Conservation (phyloP, 768 basidiomycete species). For the Trametes cinnabarina region DNA sequence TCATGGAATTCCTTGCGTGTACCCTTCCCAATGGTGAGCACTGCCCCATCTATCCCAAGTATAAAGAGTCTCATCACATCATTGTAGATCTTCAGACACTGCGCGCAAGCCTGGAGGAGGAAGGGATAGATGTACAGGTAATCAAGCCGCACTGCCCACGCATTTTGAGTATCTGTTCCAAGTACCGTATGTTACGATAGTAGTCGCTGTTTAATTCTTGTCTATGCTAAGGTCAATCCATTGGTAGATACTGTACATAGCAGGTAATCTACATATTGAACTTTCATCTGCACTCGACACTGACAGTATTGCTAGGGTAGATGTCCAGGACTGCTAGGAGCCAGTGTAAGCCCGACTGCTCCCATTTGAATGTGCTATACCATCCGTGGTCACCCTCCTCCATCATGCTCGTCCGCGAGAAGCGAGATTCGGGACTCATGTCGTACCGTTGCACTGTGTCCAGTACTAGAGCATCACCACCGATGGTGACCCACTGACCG, state of each 20-base stretch:
- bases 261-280: too few species aligned
- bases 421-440: constrained; percentile 19
- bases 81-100: neutral
- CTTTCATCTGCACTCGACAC: too few species aligned
- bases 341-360: constrained; percentile 11
- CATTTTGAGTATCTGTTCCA: constrained; percentile 3
- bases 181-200: constrained; percentile 6
- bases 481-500: too few species aligned
- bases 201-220: neutral
- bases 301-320: too few species aligned
- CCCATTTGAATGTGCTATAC: constrained; percentile 33
- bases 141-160: neutral
- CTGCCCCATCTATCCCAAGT: neutral
- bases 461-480: too few species aligned
- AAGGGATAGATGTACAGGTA: neutral
- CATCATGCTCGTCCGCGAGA: constrained; percentile 22
- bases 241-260: too few species aligned
- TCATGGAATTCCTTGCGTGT: neutral
- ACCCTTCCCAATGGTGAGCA: constrained; percentile 8
- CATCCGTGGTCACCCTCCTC: constrained; percentile 28
- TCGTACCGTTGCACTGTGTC: too few species aligned
- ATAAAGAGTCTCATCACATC: neutral
- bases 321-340: too few species aligned
- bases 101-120: neutral
- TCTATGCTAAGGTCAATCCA: too few species aligned